Conservation (phyloP, 2,329 filamentous ascomycete species). For the Phyllosticta citrichinensis region DNA sequence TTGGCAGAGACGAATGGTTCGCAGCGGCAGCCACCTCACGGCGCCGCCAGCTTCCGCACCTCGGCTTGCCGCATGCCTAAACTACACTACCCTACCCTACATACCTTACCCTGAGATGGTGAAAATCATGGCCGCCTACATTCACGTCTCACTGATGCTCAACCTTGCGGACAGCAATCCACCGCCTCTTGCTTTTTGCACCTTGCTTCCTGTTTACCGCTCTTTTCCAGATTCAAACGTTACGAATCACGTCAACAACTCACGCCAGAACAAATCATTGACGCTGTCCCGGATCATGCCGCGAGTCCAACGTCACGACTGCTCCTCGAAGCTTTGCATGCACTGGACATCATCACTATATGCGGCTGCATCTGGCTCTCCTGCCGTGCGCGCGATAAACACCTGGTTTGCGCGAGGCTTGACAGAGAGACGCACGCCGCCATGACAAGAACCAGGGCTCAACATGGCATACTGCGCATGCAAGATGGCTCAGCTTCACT, state of each 20-base stretch:
- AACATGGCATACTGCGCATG: background rate
- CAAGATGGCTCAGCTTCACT: background rate
- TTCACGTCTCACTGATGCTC: background rate
- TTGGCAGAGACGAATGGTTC: background rate
- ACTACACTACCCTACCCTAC: too few species aligned
- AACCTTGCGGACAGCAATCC: background rate
- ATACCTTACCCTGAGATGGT: background rate
- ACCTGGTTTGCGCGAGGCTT: background rate
- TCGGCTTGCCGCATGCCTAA: background rate
- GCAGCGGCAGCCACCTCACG: background rate
- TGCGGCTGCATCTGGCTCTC: background rate
- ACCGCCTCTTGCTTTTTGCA: background rate
- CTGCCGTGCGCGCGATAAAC: background rate
- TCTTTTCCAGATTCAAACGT: background rate
- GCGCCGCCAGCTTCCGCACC: background rate
- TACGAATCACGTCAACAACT: background rate
- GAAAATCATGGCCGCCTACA: background rate
- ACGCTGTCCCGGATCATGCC: background rate
- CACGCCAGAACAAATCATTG: background rate
- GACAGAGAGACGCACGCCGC: background rate
- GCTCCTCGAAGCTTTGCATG: background rate
- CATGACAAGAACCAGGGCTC: background rate
- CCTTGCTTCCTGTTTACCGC: background rate
- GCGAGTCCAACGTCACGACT: background rate
- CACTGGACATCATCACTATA: background rate